Evolutionary conservation across 331 rosid genomes (phyloP), one percentile per base, ranked within the genome.

Genomic region (Phaseolus coccineus): DNA sequence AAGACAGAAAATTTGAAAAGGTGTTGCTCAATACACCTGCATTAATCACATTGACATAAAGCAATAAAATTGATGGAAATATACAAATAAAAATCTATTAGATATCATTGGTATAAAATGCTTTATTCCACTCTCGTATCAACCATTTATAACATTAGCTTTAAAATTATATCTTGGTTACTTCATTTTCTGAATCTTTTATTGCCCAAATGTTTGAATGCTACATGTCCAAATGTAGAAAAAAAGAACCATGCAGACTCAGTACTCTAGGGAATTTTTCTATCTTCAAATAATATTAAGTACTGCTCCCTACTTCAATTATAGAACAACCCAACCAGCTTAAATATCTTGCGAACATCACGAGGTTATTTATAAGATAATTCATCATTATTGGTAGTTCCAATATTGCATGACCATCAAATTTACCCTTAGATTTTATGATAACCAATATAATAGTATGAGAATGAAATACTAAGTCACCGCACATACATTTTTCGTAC

Each of bases 401-500:
- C 33, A 39, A 71, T 63, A 59, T 65, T 31, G 71, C 15, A 0
- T 39, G 71, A 42, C 59, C 46, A 30, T 47, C 28, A 30, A 55
- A 33, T 79, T 75, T 71, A 15, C 78, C 78, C 55, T 58, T 59
- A 22, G 48, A 64, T 76, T 58, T 65, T 66, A 61, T 72, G 59
- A 47, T 44, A 71, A 83, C 69, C 72, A 71, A 52, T 81, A 83
- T 61, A 78, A 75, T 24, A 37, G 42, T 71, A 76, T 28, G 44
- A 35, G 35, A 77, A 48, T 48, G 55, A 66, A 80, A 69, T 16
- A 77, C 35, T 53, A 83, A 39, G 73, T 56, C 74, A 28, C 44
- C 71, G 69, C 64, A 89, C 94, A 64, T 89, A 93, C 99, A 89
- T 88, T 64, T 77, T 80, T 48, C 91, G 90, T 70, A 96, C 82